Base-by-base conservation (phyloP, 352 stramenopile genomes). In the Globisporangium middletonii region DNA sequence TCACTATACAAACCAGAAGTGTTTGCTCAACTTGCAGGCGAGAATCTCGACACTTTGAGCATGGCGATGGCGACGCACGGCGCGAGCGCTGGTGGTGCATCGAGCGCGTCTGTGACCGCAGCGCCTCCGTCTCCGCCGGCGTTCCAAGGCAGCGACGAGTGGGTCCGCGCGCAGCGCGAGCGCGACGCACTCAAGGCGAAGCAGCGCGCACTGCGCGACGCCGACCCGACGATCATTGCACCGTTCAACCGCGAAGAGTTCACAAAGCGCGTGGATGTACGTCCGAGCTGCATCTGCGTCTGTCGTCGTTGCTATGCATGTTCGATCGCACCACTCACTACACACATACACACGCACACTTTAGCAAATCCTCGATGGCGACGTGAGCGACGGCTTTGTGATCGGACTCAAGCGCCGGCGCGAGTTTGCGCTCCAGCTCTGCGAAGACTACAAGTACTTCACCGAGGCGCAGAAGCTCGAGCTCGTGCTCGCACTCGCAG, bases 351-450 rank as follows among this genome's bases (percentile, higher is more conserved):
- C 28, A 55, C 23, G 23, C 47, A 41, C 27, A 6, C 6, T 28
- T 4, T 12, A 88, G 77, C 67, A 73, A 50, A 75, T 89, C 12
- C 55, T 92, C 37, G 77, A 83, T 45, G 75, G 69, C 7, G 79
- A 92, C 18, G 74, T 79, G 45, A 83, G 76, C 56, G 79, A 84
- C n/a, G 84, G 84, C 43, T 94, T 94, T 49, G 84, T 94, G 30
- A 89, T 91, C 49, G 77, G 79, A 3, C 71, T 92, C 52, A 94
- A 94, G 68, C 75, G 74, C 18, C 79, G 79, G 3, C 74, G 80
- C 59, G 84, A 92, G 59, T 89, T 94, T 47, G 84, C 82, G 41
- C 62, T 81, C 54, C 75, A 83, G 64, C 65, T 92, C 43, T 92
- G 82, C 43, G 67, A 79, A 19, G 75, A 89, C 52, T 94, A 92